Evolutionary conservation across 257 asterid genomes (phyloP).

Genomic region (Knoxia roxburghii): DNA sequence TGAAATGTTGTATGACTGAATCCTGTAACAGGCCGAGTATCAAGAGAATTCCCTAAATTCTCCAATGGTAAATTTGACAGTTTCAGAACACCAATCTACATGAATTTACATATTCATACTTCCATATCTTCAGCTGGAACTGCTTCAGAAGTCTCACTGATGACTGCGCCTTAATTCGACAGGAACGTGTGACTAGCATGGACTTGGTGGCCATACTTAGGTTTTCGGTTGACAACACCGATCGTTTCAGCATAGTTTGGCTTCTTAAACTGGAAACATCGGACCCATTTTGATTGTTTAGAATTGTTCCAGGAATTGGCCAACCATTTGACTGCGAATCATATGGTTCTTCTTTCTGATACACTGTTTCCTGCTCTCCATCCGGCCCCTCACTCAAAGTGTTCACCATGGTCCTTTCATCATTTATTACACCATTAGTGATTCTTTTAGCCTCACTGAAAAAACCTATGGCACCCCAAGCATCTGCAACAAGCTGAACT

Average conservation of each 20-base stretch:
- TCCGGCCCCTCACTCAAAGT: conserved; percentile 12
- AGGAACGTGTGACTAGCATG: conserved; percentile 22
- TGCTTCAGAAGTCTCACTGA: conserved; percentile 22
- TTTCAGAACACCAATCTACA: conserved; percentile 40
- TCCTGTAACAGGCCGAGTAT: conserved; percentile 7
- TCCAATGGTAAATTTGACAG: conserved; percentile 1
- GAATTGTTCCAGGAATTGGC: conserved; percentile 15
- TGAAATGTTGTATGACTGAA: neutral
- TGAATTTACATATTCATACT: conserved; percentile 29
- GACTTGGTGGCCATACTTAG: conserved; percentile 30
- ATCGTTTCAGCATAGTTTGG: conserved; percentile 34
- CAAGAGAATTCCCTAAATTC: conserved; percentile 7
- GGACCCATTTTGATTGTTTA: conserved; percentile 28
- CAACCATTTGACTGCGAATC: conserved; percentile 26
- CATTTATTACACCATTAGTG: conserved; percentile 20
- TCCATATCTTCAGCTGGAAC: conserved; percentile 26
- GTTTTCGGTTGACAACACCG: conserved; percentile 31
- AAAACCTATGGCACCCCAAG: conserved; percentile 82
- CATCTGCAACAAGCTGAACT: conserved; percentile 76
- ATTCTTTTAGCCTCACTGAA: conserved; percentile 56
- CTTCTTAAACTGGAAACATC: conserved; percentile 21
- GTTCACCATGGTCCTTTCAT: conserved; percentile 12
- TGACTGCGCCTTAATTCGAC: conserved; percentile 29
- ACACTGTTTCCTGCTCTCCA: conserved; percentile 20
- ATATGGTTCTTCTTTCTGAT: conserved; percentile 23